Evolutionary conservation across 192 early-diverging fungal species (phyloP).

Genomic region (Coemansia sp.): DNA sequence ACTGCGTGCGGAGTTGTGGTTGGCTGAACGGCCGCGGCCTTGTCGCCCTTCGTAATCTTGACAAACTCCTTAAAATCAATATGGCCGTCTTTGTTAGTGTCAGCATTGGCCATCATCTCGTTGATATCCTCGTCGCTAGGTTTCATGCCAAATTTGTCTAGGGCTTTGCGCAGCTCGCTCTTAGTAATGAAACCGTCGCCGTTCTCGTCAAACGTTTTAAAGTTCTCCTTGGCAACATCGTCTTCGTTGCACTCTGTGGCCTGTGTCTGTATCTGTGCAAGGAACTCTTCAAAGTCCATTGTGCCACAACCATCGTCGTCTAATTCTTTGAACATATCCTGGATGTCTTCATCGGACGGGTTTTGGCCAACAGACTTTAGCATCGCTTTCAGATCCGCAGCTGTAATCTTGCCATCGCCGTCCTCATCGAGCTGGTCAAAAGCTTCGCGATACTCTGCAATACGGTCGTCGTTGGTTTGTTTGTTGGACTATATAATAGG

Average conservation of each 20-base stretch:
- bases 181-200: constrained; percentile 50
- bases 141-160: constrained; percentile 62
- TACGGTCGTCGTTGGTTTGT: background rate
- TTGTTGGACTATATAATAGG: background rate
- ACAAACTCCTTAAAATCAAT: constrained; percentile 64
- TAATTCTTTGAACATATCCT: constrained; percentile 68
- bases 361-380: constrained; percentile 55
- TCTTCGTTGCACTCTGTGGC: background rate
- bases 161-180: constrained; percentile 46
- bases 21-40: too few species aligned
- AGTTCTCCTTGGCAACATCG: constrained; percentile 35
- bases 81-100: constrained; percentile 66
- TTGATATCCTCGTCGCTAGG: constrained; percentile 69
- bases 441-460: constrained; percentile 4
- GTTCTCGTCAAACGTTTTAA: constrained; percentile 58
- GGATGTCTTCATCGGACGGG: constrained; percentile 64
- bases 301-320: constrained; percentile 71
- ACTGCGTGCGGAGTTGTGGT: too few species aligned
- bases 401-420: constrained; percentile 35
- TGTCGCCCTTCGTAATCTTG: constrained; percentile 51
- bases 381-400: constrained; percentile 26
- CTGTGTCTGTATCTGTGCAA: constrained; percentile 44
- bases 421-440: constrained; percentile 44
- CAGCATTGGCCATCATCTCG: constrained; percentile 80
- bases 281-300: constrained; percentile 65